Percentiles rank a stretch among this genome's conserved stretches.
phyloP scores from a whole-genome alignment of 805 yeast species.

The Schizosaccharomyces osmophilus region DNA sequence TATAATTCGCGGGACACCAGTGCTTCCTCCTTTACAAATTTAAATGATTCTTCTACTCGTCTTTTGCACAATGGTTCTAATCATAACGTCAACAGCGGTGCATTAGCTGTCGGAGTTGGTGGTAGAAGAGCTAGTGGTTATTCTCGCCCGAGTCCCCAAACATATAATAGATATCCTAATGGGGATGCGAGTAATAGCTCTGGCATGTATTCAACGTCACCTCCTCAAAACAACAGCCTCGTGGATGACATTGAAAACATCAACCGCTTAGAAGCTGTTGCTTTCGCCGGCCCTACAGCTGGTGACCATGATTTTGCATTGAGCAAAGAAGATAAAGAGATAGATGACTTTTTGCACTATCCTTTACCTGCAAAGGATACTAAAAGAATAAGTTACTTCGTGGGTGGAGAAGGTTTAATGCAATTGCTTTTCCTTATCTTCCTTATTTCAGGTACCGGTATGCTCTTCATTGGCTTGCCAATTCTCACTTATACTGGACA shows the following conservation, averaged over 20 bases:
- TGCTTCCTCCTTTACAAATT: background rate
- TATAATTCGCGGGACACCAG: background rate
- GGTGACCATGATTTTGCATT: background rate
- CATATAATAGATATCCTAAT: background rate
- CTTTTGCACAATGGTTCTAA: background rate
- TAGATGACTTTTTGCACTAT: conserved; percentile 83
- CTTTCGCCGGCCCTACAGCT: background rate
- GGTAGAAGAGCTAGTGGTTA: background rate
- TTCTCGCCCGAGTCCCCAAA: background rate
- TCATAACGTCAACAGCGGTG: background rate
- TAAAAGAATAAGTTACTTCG: conserved; percentile 12
- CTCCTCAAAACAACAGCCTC: background rate
- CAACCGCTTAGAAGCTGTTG: background rate
- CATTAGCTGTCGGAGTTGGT: background rate
- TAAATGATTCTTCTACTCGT: background rate
- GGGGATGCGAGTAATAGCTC: background rate
- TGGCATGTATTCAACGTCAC: background rate
- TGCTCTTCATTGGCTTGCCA: conserved; percentile 55
- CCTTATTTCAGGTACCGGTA: conserved; percentile 29
- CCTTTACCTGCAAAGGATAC: conserved; percentile 92
- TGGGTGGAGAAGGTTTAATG: conserved; percentile 13
- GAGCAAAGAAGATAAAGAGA: conserved; percentile 47
- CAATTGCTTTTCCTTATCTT: background rate
- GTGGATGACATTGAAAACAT: background rate
- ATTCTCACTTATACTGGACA: conserved; percentile 58